A percentile compares a stretch with the other conserved stretches of the same genome.
Conservation (phyloP, 257 asterid genomes). For the Linaria vulgaris region DNA sequence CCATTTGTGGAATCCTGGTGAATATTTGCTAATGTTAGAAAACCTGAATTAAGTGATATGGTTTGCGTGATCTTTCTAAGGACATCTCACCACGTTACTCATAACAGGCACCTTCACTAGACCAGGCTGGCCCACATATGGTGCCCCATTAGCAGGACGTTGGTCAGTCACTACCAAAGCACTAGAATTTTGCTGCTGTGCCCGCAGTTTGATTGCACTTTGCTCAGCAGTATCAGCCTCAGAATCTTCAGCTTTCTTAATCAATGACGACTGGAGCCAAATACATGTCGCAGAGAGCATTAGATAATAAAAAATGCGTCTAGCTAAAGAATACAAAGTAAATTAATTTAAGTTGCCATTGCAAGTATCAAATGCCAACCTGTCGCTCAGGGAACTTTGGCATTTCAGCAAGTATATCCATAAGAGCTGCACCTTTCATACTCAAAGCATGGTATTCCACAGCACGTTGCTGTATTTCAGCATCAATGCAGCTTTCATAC, state of each 20-base stretch:
- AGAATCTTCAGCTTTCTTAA: constrained; percentile 80
- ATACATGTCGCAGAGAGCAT: constrained; percentile 24
- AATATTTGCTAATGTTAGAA: constrained; percentile 19
- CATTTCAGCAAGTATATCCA: constrained; percentile 95
- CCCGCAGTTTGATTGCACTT: constrained; percentile 88
- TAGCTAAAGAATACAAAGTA: background rate
- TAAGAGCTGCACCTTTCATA: constrained; percentile 79
- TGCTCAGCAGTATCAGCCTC: constrained; percentile 98
- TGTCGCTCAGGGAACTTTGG: constrained; percentile 96
- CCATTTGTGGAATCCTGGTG: constrained; percentile 25
- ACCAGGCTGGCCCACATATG: constrained; percentile 68
- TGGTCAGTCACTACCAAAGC: constrained; percentile 83
- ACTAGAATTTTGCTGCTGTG: constrained; percentile 84
- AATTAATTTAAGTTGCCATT: constrained; percentile 18
- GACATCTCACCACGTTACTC: constrained; percentile 56
- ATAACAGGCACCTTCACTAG: constrained; percentile 72
- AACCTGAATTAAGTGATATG: constrained; percentile 15
- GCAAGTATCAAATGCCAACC: constrained; percentile 42
- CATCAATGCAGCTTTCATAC: constrained; percentile 90
- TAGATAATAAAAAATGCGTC: constrained; percentile 6
- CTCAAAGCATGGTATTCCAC: constrained; percentile 86
- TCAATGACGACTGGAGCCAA: constrained; percentile 66
- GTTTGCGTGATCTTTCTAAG: constrained; percentile 25
- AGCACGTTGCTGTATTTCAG: constrained; percentile 94
- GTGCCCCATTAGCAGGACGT: constrained; percentile 67